Evolutionary conservation across 1,284 basidiomycete genomes (phyloP), one percentile per base, ranked within the genome.

Genomic region (Ganoderma meredithae): DNA sequence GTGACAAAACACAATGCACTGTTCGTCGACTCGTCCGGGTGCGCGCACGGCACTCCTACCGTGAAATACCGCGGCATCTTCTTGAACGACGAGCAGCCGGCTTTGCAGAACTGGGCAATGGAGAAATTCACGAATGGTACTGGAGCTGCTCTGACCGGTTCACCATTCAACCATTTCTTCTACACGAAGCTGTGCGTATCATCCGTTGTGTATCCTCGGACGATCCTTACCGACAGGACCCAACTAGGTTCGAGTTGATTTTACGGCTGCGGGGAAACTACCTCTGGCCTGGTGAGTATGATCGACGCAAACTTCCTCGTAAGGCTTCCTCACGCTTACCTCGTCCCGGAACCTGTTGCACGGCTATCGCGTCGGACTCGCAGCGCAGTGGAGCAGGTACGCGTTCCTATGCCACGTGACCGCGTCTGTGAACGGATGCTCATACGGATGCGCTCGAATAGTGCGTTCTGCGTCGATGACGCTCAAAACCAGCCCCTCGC

Each of bases 1-100:
- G 81, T 83, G 1, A 85, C 83, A 10, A 81, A 81, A 47, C 84
- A 89, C 53, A 71, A 82, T 1, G 77, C 85, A 39, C 71, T 91
- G 40, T 87, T 84, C 69, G 84, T 90, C 55, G 74, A 82, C 1
- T 76, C 84, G 12, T 74, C 77, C n/a, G 84, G 85, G 2, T 90
- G 90, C 76, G 81, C 85, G 9, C 91, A 93, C 76, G 90, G 89
- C 36, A 78, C 84, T 7, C 91, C 91, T 0, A 88, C 88, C 1
- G 89, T 93, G 67, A 89, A 92, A 75, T 92, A 90, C 72, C 86
- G 91, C 47, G 91, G 86, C 41, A 87, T 90, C 63, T 90, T 90
- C 77, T 74, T 91, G 62, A 84, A 80, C 68, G 79, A 81, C 65
- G 80, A 80, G 62, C 79, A 80, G 66, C 80, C 81, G 15, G 79